These are phyloP conservation scores for Gilbertella persicaria DNA, from an alignment of 371 early-diverging fungal species.

Conservation along the genomic window DNA sequence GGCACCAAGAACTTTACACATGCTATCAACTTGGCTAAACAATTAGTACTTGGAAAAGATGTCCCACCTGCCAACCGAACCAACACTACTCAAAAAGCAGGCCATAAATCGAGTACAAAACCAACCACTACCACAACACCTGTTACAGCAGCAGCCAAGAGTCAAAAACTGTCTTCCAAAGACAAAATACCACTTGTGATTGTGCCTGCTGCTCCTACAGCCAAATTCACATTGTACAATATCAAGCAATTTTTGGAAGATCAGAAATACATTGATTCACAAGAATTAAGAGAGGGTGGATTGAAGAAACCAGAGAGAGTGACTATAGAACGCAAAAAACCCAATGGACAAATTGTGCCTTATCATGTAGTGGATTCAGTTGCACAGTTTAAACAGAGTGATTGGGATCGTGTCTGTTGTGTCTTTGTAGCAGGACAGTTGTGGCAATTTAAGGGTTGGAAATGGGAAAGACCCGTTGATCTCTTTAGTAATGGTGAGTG, in stretches of 20 bases:
- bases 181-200: constrained; percentile 81
- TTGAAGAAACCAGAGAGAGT: constrained; percentile 64
- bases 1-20: constrained; percentile 41
- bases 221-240: constrained; percentile 84
- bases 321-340: constrained; percentile 56
- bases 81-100: constrained; percentile 11
- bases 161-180: constrained; percentile 23
- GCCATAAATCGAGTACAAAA: constrained; percentile 4
- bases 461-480: constrained; percentile 79
- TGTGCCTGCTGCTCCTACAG: constrained; percentile 83
- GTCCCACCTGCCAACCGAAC: constrained; percentile 6
- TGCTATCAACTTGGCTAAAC: constrained; percentile 23
- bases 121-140: background rate
- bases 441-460: constrained; percentile 96
- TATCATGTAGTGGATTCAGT: constrained; percentile 76
- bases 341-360: constrained; percentile 47
- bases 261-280: constrained; percentile 66
- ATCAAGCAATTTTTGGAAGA: constrained; percentile 79
- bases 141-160: constrained; percentile 10
- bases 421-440: constrained; percentile 87
- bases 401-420: constrained; percentile 88
- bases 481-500: constrained; percentile 73
- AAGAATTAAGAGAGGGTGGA: constrained; percentile 64
- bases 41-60: constrained; percentile 23
- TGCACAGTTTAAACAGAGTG: constrained; percentile 65